A percentile compares a stretch with the other conserved stretches of the same genome.
These are phyloP conservation scores for Citrullus colocynthis DNA, from an alignment of 306 rosid genomes.

Conservation along the genomic window DNA sequence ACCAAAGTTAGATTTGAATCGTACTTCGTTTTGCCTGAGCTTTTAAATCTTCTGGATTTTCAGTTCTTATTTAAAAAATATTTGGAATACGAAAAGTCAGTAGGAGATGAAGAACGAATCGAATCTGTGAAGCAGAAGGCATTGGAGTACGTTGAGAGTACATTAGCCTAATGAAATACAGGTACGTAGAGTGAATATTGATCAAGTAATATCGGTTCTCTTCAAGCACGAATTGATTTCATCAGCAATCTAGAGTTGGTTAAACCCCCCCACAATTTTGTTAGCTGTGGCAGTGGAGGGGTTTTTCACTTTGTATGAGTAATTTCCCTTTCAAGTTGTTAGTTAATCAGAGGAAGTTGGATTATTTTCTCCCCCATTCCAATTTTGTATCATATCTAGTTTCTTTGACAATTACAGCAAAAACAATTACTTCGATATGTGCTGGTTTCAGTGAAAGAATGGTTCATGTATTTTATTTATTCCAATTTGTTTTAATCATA, in stretches of 20 bases:
- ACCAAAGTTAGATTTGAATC: background rate
- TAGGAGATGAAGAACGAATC: conserved; percentile 56
- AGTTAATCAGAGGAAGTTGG: background rate
- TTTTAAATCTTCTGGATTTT: conserved; percentile 11
- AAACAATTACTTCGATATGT: background rate
- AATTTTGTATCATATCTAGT: conserved; percentile 1
- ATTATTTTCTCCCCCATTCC: background rate
- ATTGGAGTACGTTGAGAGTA: conserved; percentile 60
- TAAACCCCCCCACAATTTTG: background rate
- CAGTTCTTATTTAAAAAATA: conserved; percentile 88
- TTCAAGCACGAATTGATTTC: background rate
- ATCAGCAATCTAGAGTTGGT: background rate
- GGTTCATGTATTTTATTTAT: background rate
- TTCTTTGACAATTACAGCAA: background rate
- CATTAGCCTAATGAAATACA: conserved; percentile 28
- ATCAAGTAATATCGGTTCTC: background rate
- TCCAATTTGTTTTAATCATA: background rate
- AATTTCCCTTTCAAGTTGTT: background rate
- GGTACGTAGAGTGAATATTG: background rate
- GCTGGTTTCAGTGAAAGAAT: background rate
- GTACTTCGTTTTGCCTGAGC: background rate
- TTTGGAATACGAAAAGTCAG: conserved; percentile 65
- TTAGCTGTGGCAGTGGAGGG: background rate
- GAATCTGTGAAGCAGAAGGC: conserved; percentile 76
- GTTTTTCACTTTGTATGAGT: background rate